These are phyloP conservation scores for Pyrenophora teres DNA, from an alignment of 2,329 filamentous ascomycete species.

Conservation along the genomic window DNA sequence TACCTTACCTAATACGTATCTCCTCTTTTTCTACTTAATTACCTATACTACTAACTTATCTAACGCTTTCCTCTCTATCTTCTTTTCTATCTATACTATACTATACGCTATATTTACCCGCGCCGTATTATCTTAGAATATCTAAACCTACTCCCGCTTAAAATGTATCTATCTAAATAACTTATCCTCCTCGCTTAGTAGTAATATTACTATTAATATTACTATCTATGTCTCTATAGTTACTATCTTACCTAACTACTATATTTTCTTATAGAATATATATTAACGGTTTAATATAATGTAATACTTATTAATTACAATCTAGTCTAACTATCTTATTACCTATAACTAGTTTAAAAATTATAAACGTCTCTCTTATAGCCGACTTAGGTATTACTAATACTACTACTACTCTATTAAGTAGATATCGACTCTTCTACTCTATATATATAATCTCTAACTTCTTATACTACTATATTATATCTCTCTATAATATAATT, in stretches of 20 bases:
- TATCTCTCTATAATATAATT: constrained; percentile 25
- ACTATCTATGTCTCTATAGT: no score
- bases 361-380: constrained; percentile 23
- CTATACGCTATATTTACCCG: constrained; percentile 11
- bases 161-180: no score
- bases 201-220: no score
- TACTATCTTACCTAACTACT: no score
- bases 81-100: neutral
- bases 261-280: constrained; percentile 17
- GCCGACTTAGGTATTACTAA: constrained; percentile 31
- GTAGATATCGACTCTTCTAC: constrained; percentile 22
- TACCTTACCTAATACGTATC: constrained; percentile 9
- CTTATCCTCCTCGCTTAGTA: no score
- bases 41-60: constrained; percentile 3
- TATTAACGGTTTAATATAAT: constrained; percentile 23
- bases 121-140: constrained; percentile 4
- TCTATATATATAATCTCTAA: no score
- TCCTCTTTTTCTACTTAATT: constrained; percentile 1
- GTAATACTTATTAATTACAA: constrained; percentile 26
- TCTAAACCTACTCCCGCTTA: no score
- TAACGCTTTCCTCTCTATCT: constrained; percentile 5
- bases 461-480: constrained; percentile 21
- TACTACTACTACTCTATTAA: constrained; percentile 21
- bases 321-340: no score
- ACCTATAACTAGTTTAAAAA: constrained; percentile 22